Percentiles rank a stretch among this genome's conserved stretches.
phyloP scores from a whole-genome alignment of 208 protist species.

The Acanthamoeba castellanii region DNA sequence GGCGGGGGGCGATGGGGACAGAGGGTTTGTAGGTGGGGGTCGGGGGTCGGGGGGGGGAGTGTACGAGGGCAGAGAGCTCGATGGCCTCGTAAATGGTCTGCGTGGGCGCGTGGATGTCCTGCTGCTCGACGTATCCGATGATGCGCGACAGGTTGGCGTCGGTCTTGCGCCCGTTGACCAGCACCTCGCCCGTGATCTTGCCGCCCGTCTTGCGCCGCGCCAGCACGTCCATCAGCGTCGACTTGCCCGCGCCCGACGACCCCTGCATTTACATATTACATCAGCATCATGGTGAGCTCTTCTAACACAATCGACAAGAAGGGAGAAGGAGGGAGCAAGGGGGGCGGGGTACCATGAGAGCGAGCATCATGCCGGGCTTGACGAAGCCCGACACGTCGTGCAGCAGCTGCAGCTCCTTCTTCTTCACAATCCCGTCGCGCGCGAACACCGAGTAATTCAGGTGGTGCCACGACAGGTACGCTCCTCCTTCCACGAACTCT shows the following conservation, averaged over 20 bases:
- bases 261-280: conserved; percentile 11
- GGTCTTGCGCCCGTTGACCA: conserved; percentile 77
- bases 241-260: conserved; percentile 83
- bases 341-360: conserved; percentile 77
- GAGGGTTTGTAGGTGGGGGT: neutral
- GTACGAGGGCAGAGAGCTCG: conserved; percentile 27
- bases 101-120: conserved; percentile 77
- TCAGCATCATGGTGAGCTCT: too few relatives aligned
- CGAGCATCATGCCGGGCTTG: conserved; percentile 84
- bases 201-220: conserved; percentile 80
- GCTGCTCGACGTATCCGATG: conserved; percentile 83
- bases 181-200: conserved; percentile 79
- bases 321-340: too few relatives aligned
- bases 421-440: conserved; percentile 67
- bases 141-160: conserved; percentile 70
- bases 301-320: neutral
- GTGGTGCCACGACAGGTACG: conserved; percentile 78
- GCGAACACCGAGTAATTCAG: conserved; percentile 75
- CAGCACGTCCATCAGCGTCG: conserved; percentile 82
- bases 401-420: conserved; percentile 68
- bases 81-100: conserved; percentile 79
- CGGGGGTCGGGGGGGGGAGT: neutral
- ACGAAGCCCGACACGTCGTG: conserved; percentile 82
- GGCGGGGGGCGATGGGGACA: too few relatives aligned
- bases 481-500: conserved; percentile 50